Conservation (phyloP, 2,329 filamentous ascomycete species). For the Chrysoporthe puriensis region DNA sequence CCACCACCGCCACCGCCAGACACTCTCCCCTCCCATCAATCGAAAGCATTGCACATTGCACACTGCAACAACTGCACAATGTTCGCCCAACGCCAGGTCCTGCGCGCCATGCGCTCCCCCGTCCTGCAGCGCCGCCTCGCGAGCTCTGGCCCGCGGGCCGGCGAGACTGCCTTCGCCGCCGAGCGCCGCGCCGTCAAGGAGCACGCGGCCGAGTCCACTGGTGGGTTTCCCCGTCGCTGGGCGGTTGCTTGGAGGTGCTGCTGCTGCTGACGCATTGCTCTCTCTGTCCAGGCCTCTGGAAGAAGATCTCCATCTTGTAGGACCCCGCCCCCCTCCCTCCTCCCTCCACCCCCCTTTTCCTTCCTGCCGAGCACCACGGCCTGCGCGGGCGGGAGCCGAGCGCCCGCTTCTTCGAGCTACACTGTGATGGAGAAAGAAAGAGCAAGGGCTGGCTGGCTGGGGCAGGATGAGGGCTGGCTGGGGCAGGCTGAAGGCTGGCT, state of each 20-base stretch:
- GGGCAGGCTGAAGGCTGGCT: neutral
- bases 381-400: neutral
- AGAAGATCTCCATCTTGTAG: conserved; percentile 95
- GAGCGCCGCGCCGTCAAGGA: conserved; percentile 90
- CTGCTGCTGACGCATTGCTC: conserved; percentile 39
- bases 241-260: neutral
- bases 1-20: too few relatives aligned
- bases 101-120: conserved; percentile 62
- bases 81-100: conserved; percentile 65
- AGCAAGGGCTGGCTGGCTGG: neutral
- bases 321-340: conserved; percentile 40
- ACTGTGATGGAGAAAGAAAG: neutral
- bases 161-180: conserved; percentile 89
- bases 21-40: too few relatives aligned
- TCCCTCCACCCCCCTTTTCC: too few relatives aligned
- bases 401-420: neutral
- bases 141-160: conserved; percentile 56
- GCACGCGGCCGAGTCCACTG: conserved; percentile 82
- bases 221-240: conserved; percentile 56
- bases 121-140: conserved; percentile 72
- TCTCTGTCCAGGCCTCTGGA: conserved; percentile 76
- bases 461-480: too few relatives aligned
- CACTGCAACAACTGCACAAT: conserved; percentile 44
- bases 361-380: too few relatives aligned
- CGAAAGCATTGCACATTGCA: too few relatives aligned